Conservation (phyloP, 2,329 filamentous ascomycete genomes). For the Dendrostoma leiphaemia region DNA sequence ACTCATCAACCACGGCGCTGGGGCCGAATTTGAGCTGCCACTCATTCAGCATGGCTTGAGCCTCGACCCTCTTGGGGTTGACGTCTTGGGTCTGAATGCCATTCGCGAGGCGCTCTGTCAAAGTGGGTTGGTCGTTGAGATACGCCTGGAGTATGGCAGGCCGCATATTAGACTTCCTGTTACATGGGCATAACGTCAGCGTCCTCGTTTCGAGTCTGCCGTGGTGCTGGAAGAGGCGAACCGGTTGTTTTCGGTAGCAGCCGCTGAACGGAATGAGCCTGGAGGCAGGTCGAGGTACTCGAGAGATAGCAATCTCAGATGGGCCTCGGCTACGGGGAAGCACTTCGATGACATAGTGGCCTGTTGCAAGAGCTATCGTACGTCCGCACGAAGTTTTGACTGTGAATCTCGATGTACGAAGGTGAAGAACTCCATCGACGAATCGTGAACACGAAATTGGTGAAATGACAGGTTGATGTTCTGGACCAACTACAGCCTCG, state of each 20-base stretch:
- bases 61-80: background rate
- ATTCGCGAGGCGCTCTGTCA: background rate
- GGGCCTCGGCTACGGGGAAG: no score
- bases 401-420: no score
- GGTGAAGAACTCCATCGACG: no score
- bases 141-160: background rate
- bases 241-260: background rate
- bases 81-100: background rate
- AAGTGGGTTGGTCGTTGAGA: background rate
- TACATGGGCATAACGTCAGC: background rate
- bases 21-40: background rate
- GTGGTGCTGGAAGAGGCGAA: no score
- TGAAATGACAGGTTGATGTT: no score
- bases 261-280: background rate
- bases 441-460: no score
- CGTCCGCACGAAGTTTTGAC: no score
- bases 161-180: background rate
- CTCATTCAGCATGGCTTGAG: background rate
- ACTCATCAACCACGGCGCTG: background rate
- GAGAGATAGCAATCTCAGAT: background rate
- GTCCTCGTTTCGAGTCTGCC: background rate
- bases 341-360: background rate
- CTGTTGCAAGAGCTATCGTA: no score
- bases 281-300: background rate
- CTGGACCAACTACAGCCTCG: no score